A percentile compares a stretch with the other conserved stretches of the same genome.
These are phyloP conservation scores for Ailanthus altissimus DNA, from an alignment of 345 rosid genomes.

Conservation along the genomic window DNA sequence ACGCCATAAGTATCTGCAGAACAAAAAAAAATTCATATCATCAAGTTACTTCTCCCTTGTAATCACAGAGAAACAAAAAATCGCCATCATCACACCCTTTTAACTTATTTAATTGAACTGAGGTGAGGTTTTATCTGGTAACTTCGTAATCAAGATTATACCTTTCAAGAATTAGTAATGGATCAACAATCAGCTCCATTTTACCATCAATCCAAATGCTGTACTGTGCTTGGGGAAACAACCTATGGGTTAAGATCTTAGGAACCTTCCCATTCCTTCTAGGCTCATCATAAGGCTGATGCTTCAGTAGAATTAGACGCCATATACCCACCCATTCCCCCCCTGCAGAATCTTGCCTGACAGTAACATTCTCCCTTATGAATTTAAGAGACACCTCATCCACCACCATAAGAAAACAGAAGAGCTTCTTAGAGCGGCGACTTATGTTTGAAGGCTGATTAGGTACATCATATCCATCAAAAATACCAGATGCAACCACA, in stretches of 20 bases:
- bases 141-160: conserved; percentile 21
- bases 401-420: conserved; percentile 91
- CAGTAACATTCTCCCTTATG: conserved; percentile 61
- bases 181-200: conserved; percentile 96
- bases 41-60: conserved; percentile 1
- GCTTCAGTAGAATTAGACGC: conserved; percentile 83
- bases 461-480: conserved; percentile 89
- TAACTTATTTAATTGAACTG: background rate
- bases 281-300: conserved; percentile 92
- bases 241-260: conserved; percentile 93
- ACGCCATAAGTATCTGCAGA: conserved; percentile 84
- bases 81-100: background rate
- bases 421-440: conserved; percentile 67
- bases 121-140: background rate
- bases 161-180: conserved; percentile 91
- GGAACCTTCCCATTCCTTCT: conserved; percentile 97
- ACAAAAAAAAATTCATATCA: conserved; percentile 2
- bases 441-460: conserved; percentile 90
- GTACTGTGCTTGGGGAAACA: conserved; percentile 89
- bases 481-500: conserved; percentile 93
- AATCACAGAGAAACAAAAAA: conserved; percentile 7
- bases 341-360: conserved; percentile 61
- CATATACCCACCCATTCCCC: conserved; percentile 94
- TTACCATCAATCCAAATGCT: conserved; percentile 99
- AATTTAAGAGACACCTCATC: conserved; percentile 77